Percentiles rank a stretch among this genome's conserved stretches.
phyloP scores from a whole-genome alignment of 306 rosid genomes.

The barrel medic (Medicago truncatula) region DNA sequence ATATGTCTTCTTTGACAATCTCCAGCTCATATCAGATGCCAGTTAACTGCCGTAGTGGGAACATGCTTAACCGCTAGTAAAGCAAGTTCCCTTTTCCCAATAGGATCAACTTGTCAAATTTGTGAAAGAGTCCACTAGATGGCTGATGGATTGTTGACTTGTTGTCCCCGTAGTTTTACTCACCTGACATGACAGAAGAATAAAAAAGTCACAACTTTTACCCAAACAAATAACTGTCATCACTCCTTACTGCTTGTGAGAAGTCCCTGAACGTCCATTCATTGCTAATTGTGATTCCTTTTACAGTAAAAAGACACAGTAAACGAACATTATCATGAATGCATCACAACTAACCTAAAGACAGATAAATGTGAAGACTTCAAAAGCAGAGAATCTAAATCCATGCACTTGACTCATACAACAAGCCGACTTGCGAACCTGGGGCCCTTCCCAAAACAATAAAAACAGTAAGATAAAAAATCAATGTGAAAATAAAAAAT shows the following conservation, averaged over 20 bases:
- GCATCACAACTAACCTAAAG: no score
- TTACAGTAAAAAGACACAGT: not conserved
- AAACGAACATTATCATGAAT: no score
- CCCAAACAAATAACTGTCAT: no score
- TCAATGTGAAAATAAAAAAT: not conserved
- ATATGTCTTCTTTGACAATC: no score
- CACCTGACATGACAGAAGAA: conserved; percentile 56
- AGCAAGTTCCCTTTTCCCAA: conserved; percentile 91
- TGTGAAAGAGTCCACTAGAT: conserved; percentile 94
- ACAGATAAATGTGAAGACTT: not conserved
- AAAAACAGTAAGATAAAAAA: not conserved
- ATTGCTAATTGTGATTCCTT: not conserved
- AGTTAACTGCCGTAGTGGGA: no score
- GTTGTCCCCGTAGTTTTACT: conserved; percentile 75
- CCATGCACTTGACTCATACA: not conserved
- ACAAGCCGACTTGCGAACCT: not conserved
- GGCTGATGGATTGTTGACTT: conserved; percentile 94
- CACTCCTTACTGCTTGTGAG: no score
- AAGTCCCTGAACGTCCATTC: no score
- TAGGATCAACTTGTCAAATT: conserved; percentile 90
- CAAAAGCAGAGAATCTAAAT: not conserved
- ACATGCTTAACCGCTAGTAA: conserved; percentile 36
- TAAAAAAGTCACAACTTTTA: no score
- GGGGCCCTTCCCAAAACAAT: not conserved
- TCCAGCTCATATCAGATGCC: no score